Conservation (phyloP, 179 eudicot species). For the Monotropa hypopitys region DNA sequence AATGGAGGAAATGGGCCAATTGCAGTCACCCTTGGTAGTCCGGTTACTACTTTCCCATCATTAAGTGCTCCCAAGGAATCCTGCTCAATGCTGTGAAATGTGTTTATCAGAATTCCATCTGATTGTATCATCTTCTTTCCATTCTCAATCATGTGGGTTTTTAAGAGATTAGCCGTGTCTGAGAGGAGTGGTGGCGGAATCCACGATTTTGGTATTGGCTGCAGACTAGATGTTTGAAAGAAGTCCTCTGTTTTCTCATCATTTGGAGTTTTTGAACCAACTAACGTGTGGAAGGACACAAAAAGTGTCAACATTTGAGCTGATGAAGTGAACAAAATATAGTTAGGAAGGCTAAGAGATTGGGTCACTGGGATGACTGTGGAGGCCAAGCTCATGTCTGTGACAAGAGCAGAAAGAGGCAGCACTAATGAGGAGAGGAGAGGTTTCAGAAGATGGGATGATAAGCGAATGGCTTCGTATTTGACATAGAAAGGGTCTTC, state of each 20-base stretch:
- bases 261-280: neutral
- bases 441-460: slow-evolving; percentile 10
- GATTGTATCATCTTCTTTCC: neutral
- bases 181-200: slow-evolving; percentile 3
- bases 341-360: slow-evolving; percentile 8
- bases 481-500: slow-evolving; percentile 11
- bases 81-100: slow-evolving; percentile 18
- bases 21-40: slow-evolving; percentile 22
- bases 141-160: slow-evolving; percentile 2
- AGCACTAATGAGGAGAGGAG: slow-evolving; percentile 4
- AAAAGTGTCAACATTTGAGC: slow-evolving; percentile 9
- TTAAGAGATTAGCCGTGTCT: neutral
- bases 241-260: neutral
- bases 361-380: slow-evolving; percentile 11
- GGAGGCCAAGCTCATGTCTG: slow-evolving; percentile 17
- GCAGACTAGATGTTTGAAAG: neutral
- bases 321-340: slow-evolving; percentile 10
- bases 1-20: slow-evolving; percentile 23
- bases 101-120: slow-evolving; percentile 14
- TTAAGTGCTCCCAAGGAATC: slow-evolving; percentile 26
- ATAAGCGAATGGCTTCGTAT: slow-evolving; percentile 12
- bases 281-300: neutral
- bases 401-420: slow-evolving; percentile 7
- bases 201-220: neutral
- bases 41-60: slow-evolving; percentile 14